Base-by-base conservation (phyloP, 176 grass and related monocot species). In the Hordeum marinum region DNA sequence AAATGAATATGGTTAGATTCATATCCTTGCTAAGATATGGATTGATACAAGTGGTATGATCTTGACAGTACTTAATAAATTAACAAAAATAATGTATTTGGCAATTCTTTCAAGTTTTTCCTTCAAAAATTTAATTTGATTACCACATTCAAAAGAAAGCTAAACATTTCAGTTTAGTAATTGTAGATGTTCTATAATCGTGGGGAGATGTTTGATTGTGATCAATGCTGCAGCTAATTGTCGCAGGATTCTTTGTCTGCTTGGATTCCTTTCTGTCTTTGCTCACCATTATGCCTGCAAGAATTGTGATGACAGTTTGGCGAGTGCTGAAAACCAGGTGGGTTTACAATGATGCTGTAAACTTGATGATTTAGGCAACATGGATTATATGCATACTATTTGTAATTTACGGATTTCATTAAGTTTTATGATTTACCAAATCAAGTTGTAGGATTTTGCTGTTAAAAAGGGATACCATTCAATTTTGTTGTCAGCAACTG, bases 231-330 rank as follows among this genome's bases (percentile, higher is more conserved):
- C 87, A 97, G 94, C 87, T 97, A 80, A 97, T 97, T 86, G 80
- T 94, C 67, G 85, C 89, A 71, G 94, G 94, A 58, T 97, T 94
- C 80, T 94, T 97, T 68, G 92, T 92, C 77, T 97, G 94, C 87
- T 90, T 97, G 89, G 94, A 97, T 85, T 97, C 94, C 23, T 97
- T 97, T 92, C 77, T 97, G 72, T 94, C 94, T 54, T 85, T 97
- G 68, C 85, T 97, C 50, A 97, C 94, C 63, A 97, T 97, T 78
- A 94, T 97, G 94, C 94, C 89, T 60, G 92, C 94, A 76, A 87
- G 94, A 85, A 97, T 97, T 82, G 68, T 88, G 11, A 84, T 97
- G 73, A 90, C 91, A n/a, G 37, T 90, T 55, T 94, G 94, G 94
- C 88, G 86, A 76, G 31, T 97, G 79, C 87, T 97, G 50, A 92